Evolutionary conservation across 441 rosid species (phyloP).

Genomic region (Macaranga tanarius): DNA sequence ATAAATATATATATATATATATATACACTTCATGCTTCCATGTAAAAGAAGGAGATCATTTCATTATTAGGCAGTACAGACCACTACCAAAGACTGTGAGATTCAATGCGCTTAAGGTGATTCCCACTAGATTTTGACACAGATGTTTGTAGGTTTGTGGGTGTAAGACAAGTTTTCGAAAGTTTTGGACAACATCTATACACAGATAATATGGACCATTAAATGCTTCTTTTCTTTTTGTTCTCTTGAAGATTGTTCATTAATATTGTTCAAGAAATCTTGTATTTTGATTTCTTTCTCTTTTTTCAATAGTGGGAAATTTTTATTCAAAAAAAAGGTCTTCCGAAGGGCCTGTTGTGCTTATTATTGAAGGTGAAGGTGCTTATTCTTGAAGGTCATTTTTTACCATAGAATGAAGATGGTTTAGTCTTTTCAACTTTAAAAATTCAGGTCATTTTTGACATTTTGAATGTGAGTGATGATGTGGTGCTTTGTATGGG

Average conservation of each 20-base stretch:
- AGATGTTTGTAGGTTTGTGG: too few relatives aligned
- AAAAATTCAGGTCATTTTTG: too few relatives aligned
- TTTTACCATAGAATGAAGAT: too few relatives aligned
- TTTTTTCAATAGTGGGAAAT: background rate
- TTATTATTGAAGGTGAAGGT: too few relatives aligned
- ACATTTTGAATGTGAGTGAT: too few relatives aligned
- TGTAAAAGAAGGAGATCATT: constrained; percentile 83
- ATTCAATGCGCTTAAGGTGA: constrained; percentile 72
- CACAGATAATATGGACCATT: background rate
- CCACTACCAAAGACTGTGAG: constrained; percentile 75
- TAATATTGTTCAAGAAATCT: too few relatives aligned
- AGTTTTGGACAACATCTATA: constrained; percentile 7
- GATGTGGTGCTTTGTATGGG: too few relatives aligned
- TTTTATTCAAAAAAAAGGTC: too few relatives aligned
- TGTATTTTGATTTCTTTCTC: background rate
- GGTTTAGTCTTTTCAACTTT: too few relatives aligned
- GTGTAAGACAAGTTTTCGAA: background rate
- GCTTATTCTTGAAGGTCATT: too few relatives aligned
- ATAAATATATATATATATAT: too few relatives aligned
- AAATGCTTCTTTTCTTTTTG: background rate
- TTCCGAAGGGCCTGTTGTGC: too few relatives aligned
- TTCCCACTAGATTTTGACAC: constrained; percentile 52
- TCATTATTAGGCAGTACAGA: constrained; percentile 87
- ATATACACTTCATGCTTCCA: constrained; percentile 90
- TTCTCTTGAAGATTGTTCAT: background rate